Evolutionary conservation across 2,329 filamentous ascomycete genomes (phyloP), one percentile per base, ranked within the genome.

Genomic region (Fusarium mangiferae): DNA sequence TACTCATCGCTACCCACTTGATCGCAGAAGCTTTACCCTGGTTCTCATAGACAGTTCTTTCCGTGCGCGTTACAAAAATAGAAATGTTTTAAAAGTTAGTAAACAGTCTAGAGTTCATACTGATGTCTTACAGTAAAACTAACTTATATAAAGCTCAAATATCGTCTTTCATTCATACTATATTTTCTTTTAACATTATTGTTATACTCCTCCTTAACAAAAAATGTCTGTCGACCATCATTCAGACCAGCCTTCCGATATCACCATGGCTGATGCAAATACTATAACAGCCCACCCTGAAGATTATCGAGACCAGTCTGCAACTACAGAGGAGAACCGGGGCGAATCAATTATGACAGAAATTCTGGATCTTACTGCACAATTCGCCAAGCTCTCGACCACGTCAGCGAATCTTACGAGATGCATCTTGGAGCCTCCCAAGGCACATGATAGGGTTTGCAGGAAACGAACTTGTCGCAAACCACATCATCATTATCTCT

Each of bases 401-500:
- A 6, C 22, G 11, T 24, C 48, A 10, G 30, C 4, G 4, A 35
- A 14, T 35, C 22, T 7, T 51, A 14, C 12, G 18, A 13, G 12
- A 24, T 0, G 12, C 48, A 14, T 7, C 1, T 24, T 12, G 17
- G 0, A 24, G n/a, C 48, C n/a, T 15, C n/a, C 1, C 17, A 14
- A 11, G 0, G 8, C 3, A 9, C 2, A 51, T 24, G 2, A 24
- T 1, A 20, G 6, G 22, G 20, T 20, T 15, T 20, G 12, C 2
- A 51, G 48, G n/a, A 20, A 35, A 8, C n/a, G 30, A 14, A 24
- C 6, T 35, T 7, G 6, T 14, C 30, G 6, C 48, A 9, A 51
- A 6, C 2, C 22, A 14, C 8, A 24, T 51, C 8, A n/a, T 3
- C 22, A 9, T 7, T 18, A 49, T 18, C 28, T 33, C 46, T 7